Conservation (phyloP, 441 rosid genomes). For the Melastoma candidum region DNA sequence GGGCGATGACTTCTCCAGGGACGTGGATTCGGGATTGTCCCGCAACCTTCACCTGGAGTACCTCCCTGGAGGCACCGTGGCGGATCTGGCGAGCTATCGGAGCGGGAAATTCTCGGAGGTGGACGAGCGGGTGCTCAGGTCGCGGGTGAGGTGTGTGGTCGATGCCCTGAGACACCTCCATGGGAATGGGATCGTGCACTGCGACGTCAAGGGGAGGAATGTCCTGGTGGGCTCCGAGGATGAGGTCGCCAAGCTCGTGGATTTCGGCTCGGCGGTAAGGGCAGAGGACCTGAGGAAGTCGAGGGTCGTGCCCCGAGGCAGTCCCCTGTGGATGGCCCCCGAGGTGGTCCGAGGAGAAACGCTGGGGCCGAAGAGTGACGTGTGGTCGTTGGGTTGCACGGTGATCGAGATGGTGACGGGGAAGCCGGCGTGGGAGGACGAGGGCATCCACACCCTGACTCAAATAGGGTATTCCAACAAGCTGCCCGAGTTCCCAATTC, state of each 20-base stretch:
- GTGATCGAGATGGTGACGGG: conserved; percentile 66
- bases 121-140: conserved; percentile 36
- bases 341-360: conserved; percentile 58
- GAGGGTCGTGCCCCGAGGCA: conserved; percentile 46
- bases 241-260: conserved; percentile 45
- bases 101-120: conserved; percentile 17
- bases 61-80: conserved; percentile 36
- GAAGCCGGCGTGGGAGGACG: conserved; percentile 56
- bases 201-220: conserved; percentile 68
- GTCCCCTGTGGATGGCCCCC: conserved; percentile 91
- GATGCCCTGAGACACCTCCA: conserved; percentile 48
- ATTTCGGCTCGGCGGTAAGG: conserved; percentile 53
- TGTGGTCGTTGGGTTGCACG: conserved; percentile 79
- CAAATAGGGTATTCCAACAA: conserved; percentile 44
- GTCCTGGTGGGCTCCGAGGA: conserved; percentile 27
- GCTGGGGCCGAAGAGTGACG: conserved; percentile 75
- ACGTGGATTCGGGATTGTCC: conserved; percentile 11
- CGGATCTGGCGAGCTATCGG: conserved; percentile 19
- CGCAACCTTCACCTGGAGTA: conserved; percentile 34
- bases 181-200: conserved; percentile 46
- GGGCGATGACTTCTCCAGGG: conserved; percentile 30
- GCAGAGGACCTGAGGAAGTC: neutral
- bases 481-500: conserved; percentile 30
- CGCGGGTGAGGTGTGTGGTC: conserved; percentile 39
- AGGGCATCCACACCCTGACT: conserved; percentile 32